Base-by-base conservation (phyloP, 371 early-diverging fungal species). In the Mortierella sp. region DNA sequence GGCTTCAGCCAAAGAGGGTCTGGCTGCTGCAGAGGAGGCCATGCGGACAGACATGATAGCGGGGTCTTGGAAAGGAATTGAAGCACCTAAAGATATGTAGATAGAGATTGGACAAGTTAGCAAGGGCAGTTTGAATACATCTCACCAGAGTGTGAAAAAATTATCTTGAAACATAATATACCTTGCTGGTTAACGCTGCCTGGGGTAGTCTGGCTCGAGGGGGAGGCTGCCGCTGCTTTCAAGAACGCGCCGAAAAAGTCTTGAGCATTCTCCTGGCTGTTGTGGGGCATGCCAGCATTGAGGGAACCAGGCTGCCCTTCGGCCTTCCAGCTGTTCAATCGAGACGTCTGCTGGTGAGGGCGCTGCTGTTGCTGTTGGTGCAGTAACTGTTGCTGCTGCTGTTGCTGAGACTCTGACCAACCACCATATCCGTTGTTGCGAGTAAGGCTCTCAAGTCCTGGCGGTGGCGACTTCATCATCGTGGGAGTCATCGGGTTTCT, bases 241-340 rank as follows among this genome's bases (percentile, higher is more conserved):
- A 94, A 79, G 66, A 93, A 92, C 24, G 93, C 92, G 13, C 91
- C 92, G 79, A 94, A 89, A 72, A 94, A 92, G 76, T 89, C 90
- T 53, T 94, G 93, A 6, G 92, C 90, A 64, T 90, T 89, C 10
- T 86, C 85, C 41, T 68, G 72, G 44, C n/a, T 39, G 58, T 40
- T 65, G 14, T 39, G 39, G 22, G 48, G 26, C 26, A 34, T 43
- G 19, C 40, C 37, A 39, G 29, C 16, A 24, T 44, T 70, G 10
- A 41, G 66, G 37, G 26, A 11, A 31, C 77, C 61, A 37, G 31
- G 45, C 43, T 48, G 64, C n/a, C 41, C 64, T n/a, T 43, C 73
- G 45, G 26, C 63, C 39, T 31, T 68, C 69, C 66, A 72, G 52
- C 64, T 65, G 63, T 29, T 72, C 63, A 68, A 68, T 45, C 72